phyloP scores from a whole-genome alignment of 192 early-diverging fungal species.

The Gonapodya sp. region DNA sequence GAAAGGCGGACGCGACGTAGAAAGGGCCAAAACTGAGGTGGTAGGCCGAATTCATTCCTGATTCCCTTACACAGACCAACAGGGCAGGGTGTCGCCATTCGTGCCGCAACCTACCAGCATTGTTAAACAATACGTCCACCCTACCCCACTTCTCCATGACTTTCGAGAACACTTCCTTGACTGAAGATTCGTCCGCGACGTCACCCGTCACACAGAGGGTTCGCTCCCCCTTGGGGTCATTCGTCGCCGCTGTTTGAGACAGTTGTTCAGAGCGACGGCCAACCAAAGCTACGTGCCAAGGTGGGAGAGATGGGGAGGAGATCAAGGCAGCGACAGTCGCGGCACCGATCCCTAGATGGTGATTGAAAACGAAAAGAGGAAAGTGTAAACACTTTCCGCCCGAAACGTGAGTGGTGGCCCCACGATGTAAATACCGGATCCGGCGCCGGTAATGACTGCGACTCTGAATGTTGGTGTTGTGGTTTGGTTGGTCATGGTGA shows the following conservation, averaged over 20 bases:
- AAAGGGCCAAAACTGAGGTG: too few species aligned
- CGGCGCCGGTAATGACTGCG: neutral
- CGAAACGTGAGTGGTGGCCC: neutral
- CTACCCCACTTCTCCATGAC: slow-evolving; percentile 1
- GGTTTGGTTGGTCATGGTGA: too few species aligned
- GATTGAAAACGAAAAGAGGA: neutral
- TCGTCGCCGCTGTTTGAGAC: neutral
- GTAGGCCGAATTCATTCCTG: too few species aligned
- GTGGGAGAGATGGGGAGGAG: neutral
- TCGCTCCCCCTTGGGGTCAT: neutral
- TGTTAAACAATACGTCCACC: slow-evolving; percentile 1
- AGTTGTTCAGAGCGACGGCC: neutral
- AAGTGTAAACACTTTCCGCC: neutral
- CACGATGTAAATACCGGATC: neutral
- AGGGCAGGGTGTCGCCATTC: too few species aligned
- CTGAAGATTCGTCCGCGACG: neutral
- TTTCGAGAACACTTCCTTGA: neutral
- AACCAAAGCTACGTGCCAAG: neutral
- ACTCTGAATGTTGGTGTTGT: too few species aligned
- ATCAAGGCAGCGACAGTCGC: neutral
- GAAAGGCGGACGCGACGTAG: too few species aligned
- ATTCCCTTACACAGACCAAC: too few species aligned
- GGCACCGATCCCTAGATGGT: neutral
- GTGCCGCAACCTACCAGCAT: too few species aligned
- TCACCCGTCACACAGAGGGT: neutral